These are phyloP conservation scores for Bullera alba DNA, from an alignment of 768 basidiomycete species.

Conservation along the genomic window DNA sequence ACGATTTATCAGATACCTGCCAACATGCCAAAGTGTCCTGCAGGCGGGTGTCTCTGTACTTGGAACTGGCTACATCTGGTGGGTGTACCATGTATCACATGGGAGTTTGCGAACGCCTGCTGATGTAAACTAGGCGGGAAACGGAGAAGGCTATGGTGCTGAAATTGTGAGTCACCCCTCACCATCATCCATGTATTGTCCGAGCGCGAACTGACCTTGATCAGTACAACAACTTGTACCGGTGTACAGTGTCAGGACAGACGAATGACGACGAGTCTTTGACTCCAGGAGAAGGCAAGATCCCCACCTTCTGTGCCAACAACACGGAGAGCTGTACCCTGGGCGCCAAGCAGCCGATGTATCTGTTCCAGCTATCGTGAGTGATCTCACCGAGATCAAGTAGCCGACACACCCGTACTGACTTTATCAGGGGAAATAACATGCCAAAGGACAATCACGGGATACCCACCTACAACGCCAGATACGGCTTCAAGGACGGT, in stretches of 20 bases:
- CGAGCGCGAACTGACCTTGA: not conserved
- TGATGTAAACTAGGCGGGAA: not conserved
- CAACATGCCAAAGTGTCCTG: slow-evolving; percentile 41
- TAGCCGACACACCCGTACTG: not conserved
- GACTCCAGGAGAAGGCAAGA: not conserved
- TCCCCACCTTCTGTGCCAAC: not conserved
- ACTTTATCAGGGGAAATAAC: slow-evolving; percentile 21
- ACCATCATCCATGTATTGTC: not conserved
- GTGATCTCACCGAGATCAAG: not conserved
- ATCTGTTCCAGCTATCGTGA: not conserved
- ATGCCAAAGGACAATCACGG: slow-evolving; percentile 32
- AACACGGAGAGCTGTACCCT: not conserved
- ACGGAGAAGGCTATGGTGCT: not conserved
- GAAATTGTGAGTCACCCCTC: slow-evolving; percentile 3
- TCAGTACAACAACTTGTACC: slow-evolving; percentile 7
- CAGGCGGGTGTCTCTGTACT: slow-evolving; percentile 41
- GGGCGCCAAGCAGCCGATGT: not conserved
- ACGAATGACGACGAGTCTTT: not conserved
- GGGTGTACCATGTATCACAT: not conserved
- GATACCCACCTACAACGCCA: slow-evolving; percentile 42
- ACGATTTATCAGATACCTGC: slow-evolving; percentile 41
- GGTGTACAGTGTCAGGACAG: slow-evolving; percentile 1
- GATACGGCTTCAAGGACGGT: slow-evolving; percentile 42
- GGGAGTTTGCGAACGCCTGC: not conserved
- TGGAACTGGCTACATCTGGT: slow-evolving; percentile 42